Percentiles rank a stretch among this genome's conserved stretches.
Evolutionary conservation across 2,329 filamentous ascomycete species (phyloP).

Genomic region (Annulohypoxylon truncatum): DNA sequence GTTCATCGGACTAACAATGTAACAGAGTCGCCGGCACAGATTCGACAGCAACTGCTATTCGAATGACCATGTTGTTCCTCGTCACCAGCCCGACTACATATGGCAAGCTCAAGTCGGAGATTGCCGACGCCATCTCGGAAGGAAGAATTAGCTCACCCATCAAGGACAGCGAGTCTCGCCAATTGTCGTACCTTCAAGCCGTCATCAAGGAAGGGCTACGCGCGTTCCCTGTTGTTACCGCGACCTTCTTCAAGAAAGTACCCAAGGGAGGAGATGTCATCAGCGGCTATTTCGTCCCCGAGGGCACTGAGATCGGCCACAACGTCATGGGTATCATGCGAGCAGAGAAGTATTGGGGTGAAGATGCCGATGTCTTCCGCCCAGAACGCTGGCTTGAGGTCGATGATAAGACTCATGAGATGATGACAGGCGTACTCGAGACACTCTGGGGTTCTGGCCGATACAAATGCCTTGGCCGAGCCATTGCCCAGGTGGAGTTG

Average conservation of each 20-base stretch:
- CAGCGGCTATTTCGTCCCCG: constrained; percentile 51
- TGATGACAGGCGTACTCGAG: constrained; percentile 52
- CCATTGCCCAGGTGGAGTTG: constrained; percentile 56
- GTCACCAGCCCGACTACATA: constrained; percentile 54
- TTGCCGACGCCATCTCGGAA: constrained; percentile 55
- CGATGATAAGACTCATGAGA: constrained; percentile 44
- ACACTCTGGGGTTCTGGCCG: constrained; percentile 54
- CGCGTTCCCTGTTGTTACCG: constrained; percentile 52
- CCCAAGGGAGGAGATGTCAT: constrained; percentile 48
- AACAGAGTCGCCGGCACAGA: constrained; percentile 60
- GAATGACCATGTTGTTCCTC: constrained; percentile 60
- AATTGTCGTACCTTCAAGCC: constrained; percentile 46
- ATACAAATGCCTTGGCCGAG: constrained; percentile 55
- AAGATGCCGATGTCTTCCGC: constrained; percentile 51
- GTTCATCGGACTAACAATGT: neutral
- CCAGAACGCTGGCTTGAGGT: constrained; percentile 59
- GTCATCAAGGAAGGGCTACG: constrained; percentile 56
- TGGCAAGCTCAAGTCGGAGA: constrained; percentile 31
- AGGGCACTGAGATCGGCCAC: constrained; percentile 54
- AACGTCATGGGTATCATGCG: constrained; percentile 55
- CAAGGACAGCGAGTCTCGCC: constrained; percentile 42
- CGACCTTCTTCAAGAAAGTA: constrained; percentile 48
- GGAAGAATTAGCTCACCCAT: constrained; percentile 52
- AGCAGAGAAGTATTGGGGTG: constrained; percentile 51
- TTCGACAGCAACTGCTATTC: constrained; percentile 61